Base-by-base conservation (phyloP, 495 filamentous ascomycete species). In the Echria macrotheca region DNA sequence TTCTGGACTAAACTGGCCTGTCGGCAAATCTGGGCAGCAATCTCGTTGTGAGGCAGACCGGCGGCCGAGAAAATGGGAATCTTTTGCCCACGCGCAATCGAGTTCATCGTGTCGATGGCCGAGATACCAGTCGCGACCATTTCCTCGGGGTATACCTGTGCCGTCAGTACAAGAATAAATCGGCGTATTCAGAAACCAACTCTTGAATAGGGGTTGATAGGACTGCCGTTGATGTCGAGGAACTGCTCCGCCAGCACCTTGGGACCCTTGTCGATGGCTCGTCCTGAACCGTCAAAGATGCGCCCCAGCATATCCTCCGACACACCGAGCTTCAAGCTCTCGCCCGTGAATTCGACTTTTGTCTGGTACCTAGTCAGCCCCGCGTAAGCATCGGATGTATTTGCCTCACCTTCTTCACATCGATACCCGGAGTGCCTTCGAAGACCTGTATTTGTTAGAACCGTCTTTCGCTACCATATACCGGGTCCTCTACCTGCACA, bases 41-140 rank as follows among this genome's bases (percentile, higher is more conserved):
- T 96, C 73, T 99, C 94, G 70, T 97, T 96, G 70, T 99, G 94
- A 5, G 94, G 94, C 45, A 99, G 77, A 89, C 94, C 94, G 44
- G 94, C 84, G 38, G 94, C 90, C 5, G 94, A 97, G 82, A 99
- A 99, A 63, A 99, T 99, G 47, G 94, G 94, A 54, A 99, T 99
- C 78, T 99, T 99, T 71, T 99, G 94, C 50, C 94, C 94, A 77
- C 94, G 90, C 55, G 94, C 93, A 68, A 99, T 91, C 51, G 94
- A 97, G 81, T 99, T 99, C 94, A 99, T 99, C 33, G 91, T 96
- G 68, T 99, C 94, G 61, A 99, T 99, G 61, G 94, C 91, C 49
- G 90, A 96, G 66, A 99, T 99, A 81, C 94, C 94, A 47, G 94
- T 99, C 8, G 91, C 90, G 60, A 99, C 97, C 90, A 99, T 99